Percentiles rank a stretch among this genome's conserved stretches.
phyloP scores from a whole-genome alignment of 768 basidiomycete genomes.

The Termitomyces sp. region DNA sequence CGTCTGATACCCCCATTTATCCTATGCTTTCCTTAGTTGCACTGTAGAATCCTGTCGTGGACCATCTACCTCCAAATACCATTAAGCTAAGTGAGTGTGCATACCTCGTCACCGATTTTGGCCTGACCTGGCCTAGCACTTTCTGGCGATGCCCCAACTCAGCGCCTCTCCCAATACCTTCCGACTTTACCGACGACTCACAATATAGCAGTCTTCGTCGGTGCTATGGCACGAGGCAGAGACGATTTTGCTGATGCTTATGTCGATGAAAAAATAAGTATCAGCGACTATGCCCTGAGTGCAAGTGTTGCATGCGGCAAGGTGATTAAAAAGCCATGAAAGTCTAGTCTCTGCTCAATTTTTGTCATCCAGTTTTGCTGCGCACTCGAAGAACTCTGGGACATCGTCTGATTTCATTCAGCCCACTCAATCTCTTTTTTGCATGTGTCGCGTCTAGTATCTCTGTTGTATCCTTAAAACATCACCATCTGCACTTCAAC shows the following conservation, averaged over 20 bases:
- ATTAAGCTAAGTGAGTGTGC: slow-evolving; percentile 83
- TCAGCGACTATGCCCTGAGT: slow-evolving; percentile 91
- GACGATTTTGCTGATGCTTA: slow-evolving; percentile 96
- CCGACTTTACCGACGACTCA: slow-evolving; percentile 85
- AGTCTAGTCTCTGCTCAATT: background rate
- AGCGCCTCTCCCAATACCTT: slow-evolving; percentile 80
- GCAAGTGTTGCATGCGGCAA: slow-evolving; percentile 97
- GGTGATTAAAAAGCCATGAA: slow-evolving; percentile 37
- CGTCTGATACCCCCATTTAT: slow-evolving; percentile 15
- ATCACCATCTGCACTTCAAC: slow-evolving; percentile 44
- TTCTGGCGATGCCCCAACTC: slow-evolving; percentile 85
- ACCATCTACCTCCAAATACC: slow-evolving; percentile 93
- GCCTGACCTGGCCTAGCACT: slow-evolving; percentile 51
- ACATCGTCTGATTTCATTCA: slow-evolving; percentile 58
- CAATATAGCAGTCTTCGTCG: slow-evolving; percentile 91
- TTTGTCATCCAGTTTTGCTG: slow-evolving; percentile 68
- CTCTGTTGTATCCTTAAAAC: slow-evolving; percentile 23
- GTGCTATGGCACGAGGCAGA: slow-evolving; percentile 95
- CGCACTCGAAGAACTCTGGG: slow-evolving; percentile 93
- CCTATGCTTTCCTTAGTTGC: background rate
- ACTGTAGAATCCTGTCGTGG: slow-evolving; percentile 83
- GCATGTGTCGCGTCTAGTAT: slow-evolving; percentile 7
- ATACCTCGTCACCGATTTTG: background rate
- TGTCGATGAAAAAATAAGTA: slow-evolving; percentile 95
- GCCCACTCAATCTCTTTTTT: background rate